Conservation (phyloP, 768 basidiomycete species). For the Tubosaeta sp. region DNA sequence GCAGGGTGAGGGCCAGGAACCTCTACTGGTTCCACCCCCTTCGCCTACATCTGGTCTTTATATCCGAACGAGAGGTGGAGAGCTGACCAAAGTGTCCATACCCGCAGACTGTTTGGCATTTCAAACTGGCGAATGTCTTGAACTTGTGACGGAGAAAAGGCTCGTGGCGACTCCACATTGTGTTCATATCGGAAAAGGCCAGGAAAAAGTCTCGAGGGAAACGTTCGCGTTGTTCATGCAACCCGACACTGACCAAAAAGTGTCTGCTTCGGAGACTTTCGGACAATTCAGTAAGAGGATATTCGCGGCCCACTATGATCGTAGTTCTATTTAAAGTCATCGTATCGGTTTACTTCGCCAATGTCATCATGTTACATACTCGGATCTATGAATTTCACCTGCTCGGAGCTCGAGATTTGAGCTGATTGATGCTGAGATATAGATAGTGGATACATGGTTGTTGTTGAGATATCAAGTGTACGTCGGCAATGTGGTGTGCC, state of each 20-base stretch:
- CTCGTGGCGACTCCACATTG: conserved; percentile 94
- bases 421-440: too few species aligned
- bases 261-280: conserved; percentile 72
- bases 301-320: conserved; percentile 50
- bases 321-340: conserved; percentile 14
- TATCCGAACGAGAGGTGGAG: conserved; percentile 80
- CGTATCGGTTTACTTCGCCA: too few species aligned
- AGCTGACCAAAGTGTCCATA: conserved; percentile 79
- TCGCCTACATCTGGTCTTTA: conserved; percentile 82
- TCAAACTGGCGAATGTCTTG: conserved; percentile 95
- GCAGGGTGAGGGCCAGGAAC: conserved; percentile 32
- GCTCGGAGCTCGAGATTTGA: too few species aligned
- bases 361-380: too few species aligned
- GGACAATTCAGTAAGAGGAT: conserved; percentile 87
- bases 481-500: too few species aligned
- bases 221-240: conserved; percentile 91
- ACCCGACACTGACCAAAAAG: conserved; percentile 73
- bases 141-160: conserved; percentile 76
- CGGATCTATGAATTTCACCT: too few species aligned
- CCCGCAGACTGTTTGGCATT: conserved; percentile 86
- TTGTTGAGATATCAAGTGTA: too few species aligned
- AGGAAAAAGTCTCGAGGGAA: conserved; percentile 65
- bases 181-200: conserved; percentile 66
- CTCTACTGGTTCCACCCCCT: conserved; percentile 57
- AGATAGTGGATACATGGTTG: too few species aligned